Percentiles rank a stretch among this genome's conserved stretches.
phyloP scores from a whole-genome alignment of 768 basidiomycete genomes.

The Hypholoma sublateritium region DNA sequence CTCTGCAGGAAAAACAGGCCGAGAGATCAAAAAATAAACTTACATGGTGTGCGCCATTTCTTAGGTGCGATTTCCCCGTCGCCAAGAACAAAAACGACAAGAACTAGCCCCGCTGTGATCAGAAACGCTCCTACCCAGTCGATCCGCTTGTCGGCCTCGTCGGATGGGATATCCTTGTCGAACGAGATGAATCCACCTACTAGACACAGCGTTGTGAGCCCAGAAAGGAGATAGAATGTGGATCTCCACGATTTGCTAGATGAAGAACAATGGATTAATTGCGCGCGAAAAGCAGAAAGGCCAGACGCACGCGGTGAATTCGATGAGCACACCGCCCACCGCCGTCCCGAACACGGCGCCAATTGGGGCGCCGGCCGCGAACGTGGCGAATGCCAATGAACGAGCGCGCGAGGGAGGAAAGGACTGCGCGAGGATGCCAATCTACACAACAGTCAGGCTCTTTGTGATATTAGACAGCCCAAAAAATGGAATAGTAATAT shows the following conservation, averaged over 20 bases:
- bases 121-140: constrained; percentile 82
- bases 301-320: constrained; percentile 40
- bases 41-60: constrained; percentile 54
- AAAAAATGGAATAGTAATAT: constrained; percentile 5
- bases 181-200: constrained; percentile 59
- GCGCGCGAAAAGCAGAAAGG: background rate
- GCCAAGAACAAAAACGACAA: constrained; percentile 73
- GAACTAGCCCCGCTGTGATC: constrained; percentile 59
- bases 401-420: constrained; percentile 70
- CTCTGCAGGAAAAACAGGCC: background rate
- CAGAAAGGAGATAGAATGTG: constrained; percentile 56
- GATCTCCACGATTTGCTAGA: constrained; percentile 65
- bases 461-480: no score
- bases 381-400: constrained; percentile 78
- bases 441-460: constrained; percentile 33
- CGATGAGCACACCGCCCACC: constrained; percentile 71
- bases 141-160: constrained; percentile 45
- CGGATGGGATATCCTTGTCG: constrained; percentile 52
- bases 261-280: no score
- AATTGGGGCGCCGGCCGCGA: constrained; percentile 82
- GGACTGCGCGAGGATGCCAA: constrained; percentile 80
- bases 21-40: constrained; percentile 6
- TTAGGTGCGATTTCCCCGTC: constrained; percentile 59
- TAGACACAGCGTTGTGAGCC: constrained; percentile 50
- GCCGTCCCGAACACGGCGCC: constrained; percentile 72